These are phyloP conservation scores for Diaporthe destruens DNA, from an alignment of 2,329 filamentous ascomycete species.

Conservation along the genomic window DNA sequence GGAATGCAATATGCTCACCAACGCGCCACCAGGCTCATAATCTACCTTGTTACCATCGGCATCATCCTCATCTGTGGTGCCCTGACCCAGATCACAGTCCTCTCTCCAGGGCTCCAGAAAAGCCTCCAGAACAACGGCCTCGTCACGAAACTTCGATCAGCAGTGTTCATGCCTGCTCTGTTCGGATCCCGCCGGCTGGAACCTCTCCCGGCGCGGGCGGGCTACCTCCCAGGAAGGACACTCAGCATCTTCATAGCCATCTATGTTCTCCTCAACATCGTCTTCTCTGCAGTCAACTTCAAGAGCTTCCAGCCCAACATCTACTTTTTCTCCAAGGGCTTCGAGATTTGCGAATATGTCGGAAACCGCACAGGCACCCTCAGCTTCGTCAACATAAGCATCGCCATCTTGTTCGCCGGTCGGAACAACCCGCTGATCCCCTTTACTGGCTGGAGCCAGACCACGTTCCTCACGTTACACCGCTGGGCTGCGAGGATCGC, in stretches of 20 bases:
- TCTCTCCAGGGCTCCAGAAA: constrained; percentile 14
- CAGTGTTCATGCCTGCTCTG: constrained; percentile 9
- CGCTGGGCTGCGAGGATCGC: constrained; percentile 74
- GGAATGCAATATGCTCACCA: not conserved
- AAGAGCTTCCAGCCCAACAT: constrained; percentile 46
- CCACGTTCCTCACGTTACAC: constrained; percentile 76
- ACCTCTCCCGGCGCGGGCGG: constrained; percentile 7
- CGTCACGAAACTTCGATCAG: not conserved
- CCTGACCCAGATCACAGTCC: constrained; percentile 11
- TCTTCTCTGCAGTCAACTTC: constrained; percentile 51
- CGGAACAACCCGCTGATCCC: constrained; percentile 77
- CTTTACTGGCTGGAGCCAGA: constrained; percentile 77
- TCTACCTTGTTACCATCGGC: constrained; percentile 17
- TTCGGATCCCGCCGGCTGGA: constrained; percentile 7
- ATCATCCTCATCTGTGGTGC: constrained; percentile 13
- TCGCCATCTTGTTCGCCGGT: constrained; percentile 76
- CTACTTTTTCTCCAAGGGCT: constrained; percentile 30
- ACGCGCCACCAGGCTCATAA: not conserved
- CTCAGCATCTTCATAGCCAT: constrained; percentile 55
- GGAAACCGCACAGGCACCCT: constrained; percentile 75
- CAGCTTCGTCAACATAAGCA: constrained; percentile 72
- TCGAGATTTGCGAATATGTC: constrained; percentile 56
- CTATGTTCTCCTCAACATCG: constrained; percentile 54
- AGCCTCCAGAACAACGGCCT: not conserved
- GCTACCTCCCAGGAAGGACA: constrained; percentile 12